Conservation (phyloP, 805 yeast species). For the Diddensiella transvaalensis region DNA sequence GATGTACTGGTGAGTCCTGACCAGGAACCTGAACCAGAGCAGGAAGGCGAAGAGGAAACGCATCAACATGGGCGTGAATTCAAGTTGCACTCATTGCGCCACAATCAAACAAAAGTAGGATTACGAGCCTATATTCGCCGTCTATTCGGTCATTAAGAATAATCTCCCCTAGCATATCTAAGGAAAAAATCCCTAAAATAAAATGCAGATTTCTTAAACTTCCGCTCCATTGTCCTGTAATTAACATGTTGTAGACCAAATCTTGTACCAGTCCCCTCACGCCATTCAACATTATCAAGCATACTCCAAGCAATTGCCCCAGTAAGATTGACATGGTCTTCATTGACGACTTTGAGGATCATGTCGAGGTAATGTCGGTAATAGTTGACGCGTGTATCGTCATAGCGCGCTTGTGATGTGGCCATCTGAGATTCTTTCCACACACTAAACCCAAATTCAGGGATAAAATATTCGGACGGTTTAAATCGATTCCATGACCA, state of each 20-base stretch:
- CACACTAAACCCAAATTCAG: conserved; percentile 38
- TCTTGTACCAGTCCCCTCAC: conserved; percentile 24
- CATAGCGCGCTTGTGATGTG: conserved; percentile 30
- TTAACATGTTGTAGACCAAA: conserved; percentile 25
- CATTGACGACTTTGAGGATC: conserved; percentile 26
- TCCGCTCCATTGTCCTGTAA: conserved; percentile 14
- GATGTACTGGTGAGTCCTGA: too few species aligned
- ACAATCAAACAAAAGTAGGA: too few species aligned
- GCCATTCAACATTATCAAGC: conserved; percentile 38
- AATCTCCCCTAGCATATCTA: too few species aligned
- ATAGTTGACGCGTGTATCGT: conserved; percentile 33
- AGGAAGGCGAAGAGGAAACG: too few species aligned
- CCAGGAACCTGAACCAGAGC: too few species aligned
- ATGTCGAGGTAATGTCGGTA: conserved; percentile 32
- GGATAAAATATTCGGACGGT: conserved; percentile 29
- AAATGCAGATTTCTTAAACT: conserved; percentile 24
- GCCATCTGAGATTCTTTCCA: conserved; percentile 32
- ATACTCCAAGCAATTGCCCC: conserved; percentile 37
- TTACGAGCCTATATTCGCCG: too few species aligned
- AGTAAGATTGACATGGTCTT: conserved; percentile 31
- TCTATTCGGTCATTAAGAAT: too few species aligned
- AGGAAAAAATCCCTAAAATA: conserved; percentile 19
- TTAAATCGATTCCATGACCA: conserved; percentile 27
- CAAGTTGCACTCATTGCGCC: too few species aligned
- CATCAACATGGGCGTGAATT: too few species aligned